A percentile compares a stretch with the other conserved stretches of the same genome.
These are phyloP conservation scores for Phytophthora pini DNA, from an alignment of 352 stramenopile species.

Conservation along the genomic window DNA sequence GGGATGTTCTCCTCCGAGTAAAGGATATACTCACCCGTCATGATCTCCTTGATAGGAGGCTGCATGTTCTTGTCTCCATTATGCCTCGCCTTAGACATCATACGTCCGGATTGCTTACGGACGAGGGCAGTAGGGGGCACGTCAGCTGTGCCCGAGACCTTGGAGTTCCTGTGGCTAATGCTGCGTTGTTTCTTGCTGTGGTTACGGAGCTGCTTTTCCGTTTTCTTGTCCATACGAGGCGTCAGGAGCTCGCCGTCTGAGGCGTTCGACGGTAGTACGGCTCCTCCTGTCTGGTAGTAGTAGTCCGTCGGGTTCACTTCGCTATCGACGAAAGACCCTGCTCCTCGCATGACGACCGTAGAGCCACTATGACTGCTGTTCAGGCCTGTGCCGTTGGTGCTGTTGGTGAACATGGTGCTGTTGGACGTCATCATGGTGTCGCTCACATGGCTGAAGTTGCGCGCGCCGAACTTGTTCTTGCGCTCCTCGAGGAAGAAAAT, in stretches of 20 bases:
- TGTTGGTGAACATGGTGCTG: slow-evolving; percentile 43
- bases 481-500: slow-evolving; percentile 86
- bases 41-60: slow-evolving; percentile 36
- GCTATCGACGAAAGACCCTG: slow-evolving; percentile 42
- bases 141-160: slow-evolving; percentile 8
- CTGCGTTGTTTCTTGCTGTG: slow-evolving; percentile 21
- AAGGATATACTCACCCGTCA: slow-evolving; percentile 42
- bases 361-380: slow-evolving; percentile 30
- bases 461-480: slow-evolving; percentile 80
- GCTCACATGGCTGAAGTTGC: slow-evolving; percentile 84
- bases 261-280: not conserved
- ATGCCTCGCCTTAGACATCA: slow-evolving; percentile 47
- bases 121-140: slow-evolving; percentile 43
- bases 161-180: slow-evolving; percentile 22
- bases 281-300: slow-evolving; percentile 18
- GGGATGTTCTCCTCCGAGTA: slow-evolving; percentile 41
- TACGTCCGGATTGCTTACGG: slow-evolving; percentile 61
- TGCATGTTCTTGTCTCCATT: slow-evolving; percentile 28
- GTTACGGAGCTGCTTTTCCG: slow-evolving; percentile 13
- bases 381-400: slow-evolving; percentile 8
- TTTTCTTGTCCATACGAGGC: slow-evolving; percentile 19
- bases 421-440: slow-evolving; percentile 66
- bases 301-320: slow-evolving; percentile 43
- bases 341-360: slow-evolving; percentile 48
- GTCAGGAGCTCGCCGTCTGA: slow-evolving; percentile 32